Percentiles rank a stretch among this genome's conserved stretches.
Evolutionary conservation across 805 yeast genomes (phyloP).

Genomic region (Candida ipomoeae): DNA sequence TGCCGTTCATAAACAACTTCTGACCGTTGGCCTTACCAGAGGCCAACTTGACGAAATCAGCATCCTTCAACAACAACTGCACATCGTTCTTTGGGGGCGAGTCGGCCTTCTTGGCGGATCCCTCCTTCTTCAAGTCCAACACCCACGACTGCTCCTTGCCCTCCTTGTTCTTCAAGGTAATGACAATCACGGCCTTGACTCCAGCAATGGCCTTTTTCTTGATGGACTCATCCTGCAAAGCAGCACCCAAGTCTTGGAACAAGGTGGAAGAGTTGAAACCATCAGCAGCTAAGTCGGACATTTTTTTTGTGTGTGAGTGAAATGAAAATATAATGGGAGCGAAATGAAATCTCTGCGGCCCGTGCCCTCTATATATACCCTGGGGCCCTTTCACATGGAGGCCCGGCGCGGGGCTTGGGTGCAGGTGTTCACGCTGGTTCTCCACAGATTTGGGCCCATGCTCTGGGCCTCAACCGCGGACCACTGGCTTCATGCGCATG

Average conservation of each 20-base stretch:
- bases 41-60: slow-evolving; percentile 66
- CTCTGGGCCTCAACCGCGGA: background rate
- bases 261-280: slow-evolving; percentile 44
- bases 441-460: background rate
- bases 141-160: slow-evolving; percentile 21
- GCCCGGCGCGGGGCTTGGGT: background rate
- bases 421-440: slow-evolving; percentile 2
- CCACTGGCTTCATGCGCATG: background rate
- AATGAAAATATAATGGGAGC: background rate
- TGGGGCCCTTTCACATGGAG: slow-evolving; percentile 5
- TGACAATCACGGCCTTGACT: slow-evolving; percentile 60
- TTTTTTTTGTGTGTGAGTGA: slow-evolving; percentile 5
- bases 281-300: slow-evolving; percentile 28
- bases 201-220: slow-evolving; percentile 39
- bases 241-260: slow-evolving; percentile 37
- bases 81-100: slow-evolving; percentile 50
- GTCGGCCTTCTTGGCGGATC: slow-evolving; percentile 13
- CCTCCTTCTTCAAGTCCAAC: slow-evolving; percentile 21
- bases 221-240: slow-evolving; percentile 32
- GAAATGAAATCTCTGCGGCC: background rate
- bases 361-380: background rate
- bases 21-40: slow-evolving; percentile 81
- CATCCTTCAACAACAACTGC: slow-evolving; percentile 59
- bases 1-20: slow-evolving; percentile 78
- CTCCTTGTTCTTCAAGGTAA: slow-evolving; percentile 38